Base-by-base conservation (phyloP, 108 stramenopile species). In the Cyclotella atomus region DNA sequence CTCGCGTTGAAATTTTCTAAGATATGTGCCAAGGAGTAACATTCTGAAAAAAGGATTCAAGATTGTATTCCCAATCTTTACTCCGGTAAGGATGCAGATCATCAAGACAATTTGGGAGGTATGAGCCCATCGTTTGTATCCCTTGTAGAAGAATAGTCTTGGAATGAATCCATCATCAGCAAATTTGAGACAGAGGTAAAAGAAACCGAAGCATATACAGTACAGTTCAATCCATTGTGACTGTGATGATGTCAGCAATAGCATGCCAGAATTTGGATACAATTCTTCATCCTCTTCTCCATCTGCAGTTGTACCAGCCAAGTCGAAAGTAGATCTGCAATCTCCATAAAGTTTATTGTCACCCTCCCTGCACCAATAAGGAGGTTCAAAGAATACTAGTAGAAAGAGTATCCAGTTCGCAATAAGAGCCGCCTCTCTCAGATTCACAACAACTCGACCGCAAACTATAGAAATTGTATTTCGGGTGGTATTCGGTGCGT, bases 371-470 rank as follows among this genome's bases (percentile, higher is more conserved):
- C 92, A 93, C 92, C 92, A 93, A 46, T 45, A 32, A 3, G 92
- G 92, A 17, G 92, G 92, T 53, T 93, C 92, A 35, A 91, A 36
- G 55, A 90, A 87, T 14, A 79, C 73, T 25, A 93, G 60, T 43
- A 88, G 30, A 21, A 89, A 82, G 20, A 88, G 62, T 8, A 67
- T 43, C 87, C 85, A 87, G 34, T 76, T 63, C 0, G 66, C 59
- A 0, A 59, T 23, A 17, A 69, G 35, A 1, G 79, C 50, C 15
- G 85, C 25, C 17, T 65, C 57, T 53, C 69, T 41, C 49, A 84
- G 68, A 21, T 57, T 43, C 50, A 64, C 46, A 0, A 83, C 54
- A 12, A 79, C 63, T 17, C 82, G 25, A 46, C 85, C 75, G 30
- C 86, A 65, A 59, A 84, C 76, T 5, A 89, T 32, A 19, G 86